Evolutionary conservation across 2,329 filamentous ascomycete genomes (phyloP), one percentile per base, ranked within the genome.

Genomic region (Neurospora crassa): DNA sequence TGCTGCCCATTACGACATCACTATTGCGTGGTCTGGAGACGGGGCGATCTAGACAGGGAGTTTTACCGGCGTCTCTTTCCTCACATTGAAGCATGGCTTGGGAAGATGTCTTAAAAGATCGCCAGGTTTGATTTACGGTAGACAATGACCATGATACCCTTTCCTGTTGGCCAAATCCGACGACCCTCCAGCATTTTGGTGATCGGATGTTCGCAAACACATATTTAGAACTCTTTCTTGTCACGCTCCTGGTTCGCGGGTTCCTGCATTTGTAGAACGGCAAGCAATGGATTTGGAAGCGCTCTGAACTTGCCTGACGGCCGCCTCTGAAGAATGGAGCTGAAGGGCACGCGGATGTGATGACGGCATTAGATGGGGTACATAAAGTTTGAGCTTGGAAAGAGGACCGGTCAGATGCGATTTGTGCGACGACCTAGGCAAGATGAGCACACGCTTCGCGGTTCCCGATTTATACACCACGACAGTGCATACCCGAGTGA

Each of bases 91-190:
- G 53, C 53, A 34, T 63, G 53, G 53, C 53, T 63, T 63, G 53
- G 53, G 29, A 63, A 63, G 53, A 63, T 63, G 53, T 63, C 29
- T 34, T 16, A 34, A 63, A 63, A 63, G 53, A 63, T 63, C 53
- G 53, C 53, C 53, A 34, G 53, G 53, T 63, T 63, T 63, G 53
- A 63, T 63, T 63, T 63, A 63, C 53, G 53, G 53, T 63, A 63
- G 53, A 63, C 53, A 63, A 63, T 63, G 53, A 63, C 53, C 53
- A 63, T 63, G 53, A 63, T 63, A 63, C 53, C 53, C 53, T 63
- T 34, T 63, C 53, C 53, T 34, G 53, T 63, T 63, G 53, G 53
- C 53, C 53, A 63, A 63, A 34, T 8, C 29, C 53, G 7, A 34
- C 24, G 53, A 63, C 29, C 8, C 53, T 34, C 24, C 16, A 11